phyloP scores from a whole-genome alignment of 2,329 filamentous ascomycete species.

The Paecilomyces sp. region DNA sequence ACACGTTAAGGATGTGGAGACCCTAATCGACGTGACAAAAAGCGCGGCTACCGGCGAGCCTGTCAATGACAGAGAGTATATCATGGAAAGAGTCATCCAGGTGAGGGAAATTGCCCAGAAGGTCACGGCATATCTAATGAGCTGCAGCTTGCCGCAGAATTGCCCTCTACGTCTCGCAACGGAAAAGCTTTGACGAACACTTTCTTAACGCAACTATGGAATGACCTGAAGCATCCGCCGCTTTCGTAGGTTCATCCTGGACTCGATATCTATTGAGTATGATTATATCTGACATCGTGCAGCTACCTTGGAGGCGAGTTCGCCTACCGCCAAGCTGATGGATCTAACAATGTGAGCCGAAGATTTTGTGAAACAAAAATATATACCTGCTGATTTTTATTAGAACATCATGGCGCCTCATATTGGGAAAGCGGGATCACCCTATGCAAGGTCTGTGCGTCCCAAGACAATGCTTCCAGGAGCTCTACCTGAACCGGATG shows the following conservation, averaged over 20 bases:
- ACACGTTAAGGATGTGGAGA: constrained; percentile 39
- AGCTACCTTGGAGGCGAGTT: constrained; percentile 32
- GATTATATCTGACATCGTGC: neutral
- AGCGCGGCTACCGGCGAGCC: constrained; percentile 43
- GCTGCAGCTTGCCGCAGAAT: constrained; percentile 27
- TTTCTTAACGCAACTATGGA: constrained; percentile 49
- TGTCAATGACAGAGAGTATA: constrained; percentile 55
- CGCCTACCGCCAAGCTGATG: constrained; percentile 28
- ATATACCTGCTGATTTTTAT: constrained; percentile 16
- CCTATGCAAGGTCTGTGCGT: constrained; percentile 62
- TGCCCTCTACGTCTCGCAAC: constrained; percentile 28
- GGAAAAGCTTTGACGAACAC: constrained; percentile 39
- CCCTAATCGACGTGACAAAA: constrained; percentile 33
- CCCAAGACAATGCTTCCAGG: constrained; percentile 51
- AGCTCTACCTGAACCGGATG: constrained; percentile 56
- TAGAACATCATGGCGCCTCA: constrained; percentile 57
- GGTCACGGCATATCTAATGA: neutral
- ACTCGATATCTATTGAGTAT: neutral
- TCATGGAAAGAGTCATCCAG: constrained; percentile 53
- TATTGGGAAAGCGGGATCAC: constrained; percentile 57
- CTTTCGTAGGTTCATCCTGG: constrained; percentile 32
- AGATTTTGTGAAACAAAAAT: constrained; percentile 17
- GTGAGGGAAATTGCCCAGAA: constrained; percentile 12
- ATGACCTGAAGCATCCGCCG: constrained; percentile 49
- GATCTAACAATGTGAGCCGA: constrained; percentile 33